These are phyloP conservation scores for Deinandra increscens DNA, from an alignment of 129 eudicot genomes.

Conservation along the genomic window DNA sequence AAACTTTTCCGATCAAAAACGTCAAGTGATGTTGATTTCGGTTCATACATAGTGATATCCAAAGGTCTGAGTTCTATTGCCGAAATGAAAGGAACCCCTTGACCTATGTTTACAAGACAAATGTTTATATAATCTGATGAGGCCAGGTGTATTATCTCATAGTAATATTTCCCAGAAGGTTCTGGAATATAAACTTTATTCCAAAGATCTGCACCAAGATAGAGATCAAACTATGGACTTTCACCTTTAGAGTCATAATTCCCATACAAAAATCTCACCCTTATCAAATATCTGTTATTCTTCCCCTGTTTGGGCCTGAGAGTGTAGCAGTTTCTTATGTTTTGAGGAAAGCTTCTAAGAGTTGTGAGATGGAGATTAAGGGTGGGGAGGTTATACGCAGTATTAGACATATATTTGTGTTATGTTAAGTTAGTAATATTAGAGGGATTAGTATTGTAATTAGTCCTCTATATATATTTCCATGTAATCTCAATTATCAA, in stretches of 20 bases:
- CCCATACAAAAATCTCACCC: not conserved
- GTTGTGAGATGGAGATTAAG: not conserved
- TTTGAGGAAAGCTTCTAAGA: not conserved
- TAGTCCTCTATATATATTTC: too few species aligned
- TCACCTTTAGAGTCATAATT: not conserved
- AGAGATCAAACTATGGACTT: not conserved
- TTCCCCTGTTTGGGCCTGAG: not conserved
- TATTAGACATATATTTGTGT: too few species aligned
- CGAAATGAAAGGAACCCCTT: constrained; percentile 36
- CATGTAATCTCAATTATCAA: too few species aligned
- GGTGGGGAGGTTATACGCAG: not conserved
- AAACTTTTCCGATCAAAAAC: not conserved
- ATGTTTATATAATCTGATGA: constrained; percentile 32
- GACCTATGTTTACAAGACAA: constrained; percentile 38
- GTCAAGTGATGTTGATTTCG: not conserved
- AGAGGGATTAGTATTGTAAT: too few species aligned
- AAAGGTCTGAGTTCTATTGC: constrained; percentile 24
- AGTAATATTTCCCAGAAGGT: not conserved
- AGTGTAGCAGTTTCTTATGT: not conserved
- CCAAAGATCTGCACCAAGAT: not conserved
- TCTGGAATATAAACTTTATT: not conserved
- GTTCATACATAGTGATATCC: constrained; percentile 1
- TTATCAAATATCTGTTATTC: not conserved
- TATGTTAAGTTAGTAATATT: too few species aligned
- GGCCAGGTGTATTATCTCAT: constrained; percentile 38